phyloP scores from a whole-genome alignment of 2,329 filamentous ascomycete species.

The Microthyrium microscopicum region DNA sequence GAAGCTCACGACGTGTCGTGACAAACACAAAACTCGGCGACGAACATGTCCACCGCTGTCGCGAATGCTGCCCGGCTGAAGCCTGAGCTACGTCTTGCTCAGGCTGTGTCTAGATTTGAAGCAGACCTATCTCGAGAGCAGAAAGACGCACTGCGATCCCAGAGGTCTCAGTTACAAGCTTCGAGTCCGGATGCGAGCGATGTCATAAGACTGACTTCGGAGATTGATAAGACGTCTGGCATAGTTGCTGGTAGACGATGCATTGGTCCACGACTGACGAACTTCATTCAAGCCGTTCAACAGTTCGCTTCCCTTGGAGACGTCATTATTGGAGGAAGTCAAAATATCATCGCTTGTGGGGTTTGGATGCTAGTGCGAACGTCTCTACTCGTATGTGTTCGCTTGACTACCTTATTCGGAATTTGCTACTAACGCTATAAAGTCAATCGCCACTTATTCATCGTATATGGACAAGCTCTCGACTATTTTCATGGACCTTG shows the following conservation, averaged over 20 bases:
- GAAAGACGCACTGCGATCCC: constrained; percentile 16
- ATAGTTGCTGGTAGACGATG: constrained; percentile 15
- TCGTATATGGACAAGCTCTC: constrained; percentile 25
- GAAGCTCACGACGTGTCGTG: too few relatives aligned
- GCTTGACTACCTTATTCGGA: neutral
- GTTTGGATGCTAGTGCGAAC: constrained; percentile 29
- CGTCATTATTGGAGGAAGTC: constrained; percentile 24
- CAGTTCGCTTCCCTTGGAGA: constrained; percentile 28
- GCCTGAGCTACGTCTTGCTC: constrained; percentile 17
- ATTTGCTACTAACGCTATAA: constrained; percentile 8
- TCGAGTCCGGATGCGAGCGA: constrained; percentile 18
- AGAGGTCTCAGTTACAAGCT: constrained; percentile 10
- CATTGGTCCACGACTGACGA: constrained; percentile 26
- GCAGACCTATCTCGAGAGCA: constrained; percentile 20
- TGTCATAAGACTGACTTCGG: constrained; percentile 25
- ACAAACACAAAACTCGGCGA: too few relatives aligned
- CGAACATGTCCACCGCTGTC: neutral
- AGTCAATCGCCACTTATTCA: constrained; percentile 18
- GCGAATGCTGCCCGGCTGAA: neutral
- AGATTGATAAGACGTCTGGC: constrained; percentile 17
- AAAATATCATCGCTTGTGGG: constrained; percentile 28
- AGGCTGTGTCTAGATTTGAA: constrained; percentile 26
- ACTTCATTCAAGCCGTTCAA: constrained; percentile 24
- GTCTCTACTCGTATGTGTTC: constrained; percentile 22
- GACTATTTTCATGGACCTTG: constrained; percentile 23